Evolutionary conservation across 1,284 basidiomycete genomes (phyloP), one percentile per base, ranked within the genome.

Genomic region (Malassezia slooffiae): DNA sequence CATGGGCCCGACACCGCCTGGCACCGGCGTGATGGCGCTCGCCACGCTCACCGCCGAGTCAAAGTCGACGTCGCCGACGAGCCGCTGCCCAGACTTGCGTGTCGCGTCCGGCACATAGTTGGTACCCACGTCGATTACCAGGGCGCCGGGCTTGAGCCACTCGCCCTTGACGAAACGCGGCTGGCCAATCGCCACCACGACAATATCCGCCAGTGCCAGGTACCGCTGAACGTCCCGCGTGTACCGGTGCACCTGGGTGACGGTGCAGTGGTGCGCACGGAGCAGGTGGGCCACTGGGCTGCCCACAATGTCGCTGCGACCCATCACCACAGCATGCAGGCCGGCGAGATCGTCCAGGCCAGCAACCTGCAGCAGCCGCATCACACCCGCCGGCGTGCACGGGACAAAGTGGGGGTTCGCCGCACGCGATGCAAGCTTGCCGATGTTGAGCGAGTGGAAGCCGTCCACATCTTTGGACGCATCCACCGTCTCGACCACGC

Each of bases 381-480:
- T 83, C 43, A 91, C 82, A 24, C 87, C 93, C 19, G 88, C 81
- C 1, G 93, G 93, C 8, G 93, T 99, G 75, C 93, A 97, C 17
- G 93, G 91, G 8, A 81, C 76, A 72, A 96, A 96, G 48, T 91
- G 77, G 21, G 93, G 93, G 21, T 80, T 80, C 22, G 85, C 82
- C 34, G 89, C 85, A 58, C 89, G 82, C 47, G 88, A 93, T 34
- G 84, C 82, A 37, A 99, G 78, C 59, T 89, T 83, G 21, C 93
- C 93, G 58, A 97, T 96, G 73, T 97, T 99, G 72, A 95, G 91
- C 5, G 91, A 88, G 74, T 96, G 89, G 77, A 99, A 99, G 81
- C 91, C 93, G 72, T 99, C 93, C 47, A 97, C 85, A 63, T 99
- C 93, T 74, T 99, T 99, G 68, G 81, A 77, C 12, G 89, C 87